These are phyloP conservation scores for Scleroderma bovista DNA, from an alignment of 768 basidiomycete genomes.

Conservation along the genomic window DNA sequence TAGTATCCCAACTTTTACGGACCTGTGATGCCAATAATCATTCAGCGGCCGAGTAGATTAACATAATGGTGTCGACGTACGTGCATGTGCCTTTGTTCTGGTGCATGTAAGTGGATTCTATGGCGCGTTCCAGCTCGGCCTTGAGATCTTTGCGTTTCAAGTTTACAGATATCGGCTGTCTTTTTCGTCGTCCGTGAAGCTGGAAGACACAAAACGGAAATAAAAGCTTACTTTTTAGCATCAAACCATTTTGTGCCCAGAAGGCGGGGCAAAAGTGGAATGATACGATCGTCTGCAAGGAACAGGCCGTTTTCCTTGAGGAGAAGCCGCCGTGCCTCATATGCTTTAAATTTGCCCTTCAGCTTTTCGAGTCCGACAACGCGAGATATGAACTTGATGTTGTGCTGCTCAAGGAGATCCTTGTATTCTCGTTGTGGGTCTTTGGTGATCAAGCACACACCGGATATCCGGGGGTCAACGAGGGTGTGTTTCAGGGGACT, in stretches of 20 bases:
- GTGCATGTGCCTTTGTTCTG: conserved; percentile 91
- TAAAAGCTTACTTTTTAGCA: conserved; percentile 74
- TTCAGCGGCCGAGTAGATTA: not conserved
- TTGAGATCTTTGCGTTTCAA: conserved; percentile 87
- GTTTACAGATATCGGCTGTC: conserved; percentile 94
- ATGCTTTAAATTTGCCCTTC: conserved; percentile 88
- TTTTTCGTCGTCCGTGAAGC: conserved; percentile 22
- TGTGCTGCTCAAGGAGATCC: conserved; percentile 71
- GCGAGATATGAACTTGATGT: conserved; percentile 85
- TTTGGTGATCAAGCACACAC: conserved; percentile 90
- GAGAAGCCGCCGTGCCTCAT: conserved; percentile 75
- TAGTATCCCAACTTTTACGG: conserved; percentile 76
- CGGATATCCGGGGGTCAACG: conserved; percentile 74
- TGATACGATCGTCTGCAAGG: conserved; percentile 86
- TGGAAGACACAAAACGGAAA: conserved; percentile 3
- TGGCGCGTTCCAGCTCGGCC: conserved; percentile 84
- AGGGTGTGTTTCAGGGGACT: conserved; percentile 75
- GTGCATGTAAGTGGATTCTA: conserved; percentile 94
- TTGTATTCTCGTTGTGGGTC: conserved; percentile 97
- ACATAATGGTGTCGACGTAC: conserved; percentile 41
- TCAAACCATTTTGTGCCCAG: conserved; percentile 90
- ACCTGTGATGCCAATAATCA: conserved; percentile 36
- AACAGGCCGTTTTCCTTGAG: conserved; percentile 89
- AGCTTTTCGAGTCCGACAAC: conserved; percentile 91
- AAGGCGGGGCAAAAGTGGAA: conserved; percentile 81